Evolutionary conservation across 495 filamentous ascomycete species (phyloP), one percentile per base, ranked within the genome.

Genomic region (Lentithecium fluviatile): DNA sequence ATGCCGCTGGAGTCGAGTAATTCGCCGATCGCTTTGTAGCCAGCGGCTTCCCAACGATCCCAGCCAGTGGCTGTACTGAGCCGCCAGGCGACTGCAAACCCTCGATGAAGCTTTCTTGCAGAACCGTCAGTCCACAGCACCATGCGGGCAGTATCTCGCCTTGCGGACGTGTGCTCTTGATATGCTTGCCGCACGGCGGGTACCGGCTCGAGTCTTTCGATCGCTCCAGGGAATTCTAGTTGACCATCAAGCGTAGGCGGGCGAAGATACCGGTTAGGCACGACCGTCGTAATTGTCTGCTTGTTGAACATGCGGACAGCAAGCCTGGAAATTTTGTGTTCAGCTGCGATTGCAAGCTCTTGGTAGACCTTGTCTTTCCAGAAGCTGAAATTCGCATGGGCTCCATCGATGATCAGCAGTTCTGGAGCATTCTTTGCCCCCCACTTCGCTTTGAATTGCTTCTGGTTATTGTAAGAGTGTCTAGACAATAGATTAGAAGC

Each of bases 101-200:
- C 54, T 13, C 49, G 19, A 15, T 21, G 13, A 5, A 2, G 17
- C 6, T 2, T 19, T 11, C 43, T 26, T 11, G 42, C 21, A 47
- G 42, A 46, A 6, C 24, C 54, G 38, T 57, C 54, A 6, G 54
- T 57, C 12, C n/a, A 48, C 5, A 57, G 23, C 10, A 48, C 54
- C 2, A 57, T 25, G 3, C 43, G 40, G 8, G 8, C 26, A 10
- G 26, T 15, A 13, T 48, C 42, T 24, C 47, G 45, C 23, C 20
- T 46, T 15, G 40, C 54, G 13, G 15, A n/a, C 1, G 54, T 47
- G 13, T 57, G 54, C 21, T 57, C 54, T 23, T 48, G 2, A 25
- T 57, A 57, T 5, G 43, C 54, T 11, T 24, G 15, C 7, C 21
- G 1, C 2, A 48, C 24, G 15, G 54, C 54, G 45, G 23, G n/a